Evolutionary conservation across 805 yeast genomes (phyloP).

Genomic region (Metschnikowia dekortorum): DNA sequence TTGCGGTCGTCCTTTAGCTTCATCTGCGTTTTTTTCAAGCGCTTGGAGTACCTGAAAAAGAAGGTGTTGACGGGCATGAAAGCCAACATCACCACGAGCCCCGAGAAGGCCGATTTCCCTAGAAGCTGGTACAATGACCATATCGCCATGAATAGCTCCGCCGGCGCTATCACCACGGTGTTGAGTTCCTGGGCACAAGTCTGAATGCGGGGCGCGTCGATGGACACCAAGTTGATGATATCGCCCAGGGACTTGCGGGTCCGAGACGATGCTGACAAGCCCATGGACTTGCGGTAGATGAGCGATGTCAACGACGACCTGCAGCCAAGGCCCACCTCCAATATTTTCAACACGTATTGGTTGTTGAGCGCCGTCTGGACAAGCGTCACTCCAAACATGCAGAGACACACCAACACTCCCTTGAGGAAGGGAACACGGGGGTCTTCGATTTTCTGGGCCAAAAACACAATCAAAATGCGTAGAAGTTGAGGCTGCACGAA

Average conservation of each 20-base stretch:
- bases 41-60: slow-evolving; percentile 14
- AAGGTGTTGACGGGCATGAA: slow-evolving; percentile 19
- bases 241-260: slow-evolving; percentile 20
- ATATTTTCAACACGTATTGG: slow-evolving; percentile 56
- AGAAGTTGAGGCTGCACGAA: slow-evolving; percentile 86
- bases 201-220: slow-evolving; percentile 23
- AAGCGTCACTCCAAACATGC: slow-evolving; percentile 59
- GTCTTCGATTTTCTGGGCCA: slow-evolving; percentile 34
- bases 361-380: slow-evolving; percentile 60
- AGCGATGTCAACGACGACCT: slow-evolving; percentile 21
- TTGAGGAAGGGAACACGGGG: slow-evolving; percentile 13
- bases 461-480: slow-evolving; percentile 57
- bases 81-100: slow-evolving; percentile 15
- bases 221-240: slow-evolving; percentile 21
- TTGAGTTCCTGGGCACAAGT: slow-evolving; percentile 17
- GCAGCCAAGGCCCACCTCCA: slow-evolving; percentile 50
- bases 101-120: slow-evolving; percentile 21
- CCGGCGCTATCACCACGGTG: slow-evolving; percentile 15
- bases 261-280: slow-evolving; percentile 17
- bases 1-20: slow-evolving; percentile 20
- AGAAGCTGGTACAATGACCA: slow-evolving; percentile 21
- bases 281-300: slow-evolving; percentile 20
- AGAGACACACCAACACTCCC: slow-evolving; percentile 15
- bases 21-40: slow-evolving; percentile 13
- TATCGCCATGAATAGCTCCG: slow-evolving; percentile 17